Evolutionary conservation across 768 basidiomycete species (phyloP).

Genomic region (Peribolospora baueri): DNA sequence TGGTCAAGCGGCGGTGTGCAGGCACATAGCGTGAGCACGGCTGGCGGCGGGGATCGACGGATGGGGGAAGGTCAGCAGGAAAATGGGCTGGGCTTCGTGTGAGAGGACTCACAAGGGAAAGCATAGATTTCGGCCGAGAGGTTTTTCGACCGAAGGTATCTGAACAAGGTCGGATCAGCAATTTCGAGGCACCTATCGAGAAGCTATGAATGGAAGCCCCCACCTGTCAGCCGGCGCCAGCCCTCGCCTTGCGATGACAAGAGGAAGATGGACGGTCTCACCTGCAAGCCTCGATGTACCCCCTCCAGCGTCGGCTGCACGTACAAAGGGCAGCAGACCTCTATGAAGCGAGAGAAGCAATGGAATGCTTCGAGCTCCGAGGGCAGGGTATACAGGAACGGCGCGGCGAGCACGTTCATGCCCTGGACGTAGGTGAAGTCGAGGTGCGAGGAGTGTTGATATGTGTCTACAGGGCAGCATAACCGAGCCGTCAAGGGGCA

Average conservation of each 20-base stretch:
- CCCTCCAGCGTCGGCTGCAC: constrained; percentile 89
- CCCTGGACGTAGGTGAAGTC: constrained; percentile 95
- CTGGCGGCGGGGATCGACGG: constrained; percentile 21
- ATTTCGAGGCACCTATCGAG: constrained; percentile 77
- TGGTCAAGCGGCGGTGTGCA: constrained; percentile 91
- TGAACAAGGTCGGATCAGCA: constrained; percentile 65
- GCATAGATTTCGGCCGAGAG: constrained; percentile 90
- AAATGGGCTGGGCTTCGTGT: not conserved
- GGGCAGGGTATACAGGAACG: constrained; percentile 91
- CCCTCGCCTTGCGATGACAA: not conserved
- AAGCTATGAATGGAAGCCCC: constrained; percentile 29
- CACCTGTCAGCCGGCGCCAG: not conserved
- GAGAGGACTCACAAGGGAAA: constrained; percentile 56
- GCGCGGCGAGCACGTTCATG: constrained; percentile 96
- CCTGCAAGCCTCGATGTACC: constrained; percentile 81
- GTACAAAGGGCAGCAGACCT: constrained; percentile 81
- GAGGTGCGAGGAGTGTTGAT: constrained; percentile 29
- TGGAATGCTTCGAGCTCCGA: constrained; percentile 96
- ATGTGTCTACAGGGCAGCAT: not conserved
- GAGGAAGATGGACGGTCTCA: constrained; percentile 18
- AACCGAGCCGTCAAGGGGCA: not conserved
- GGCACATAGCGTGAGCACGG: constrained; percentile 80
- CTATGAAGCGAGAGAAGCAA: constrained; percentile 88
- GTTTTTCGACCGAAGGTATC: constrained; percentile 62
- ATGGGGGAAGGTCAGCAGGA: not conserved